phyloP scores from a whole-genome alignment of 345 rosid genomes.

The Populus davidiana region DNA sequence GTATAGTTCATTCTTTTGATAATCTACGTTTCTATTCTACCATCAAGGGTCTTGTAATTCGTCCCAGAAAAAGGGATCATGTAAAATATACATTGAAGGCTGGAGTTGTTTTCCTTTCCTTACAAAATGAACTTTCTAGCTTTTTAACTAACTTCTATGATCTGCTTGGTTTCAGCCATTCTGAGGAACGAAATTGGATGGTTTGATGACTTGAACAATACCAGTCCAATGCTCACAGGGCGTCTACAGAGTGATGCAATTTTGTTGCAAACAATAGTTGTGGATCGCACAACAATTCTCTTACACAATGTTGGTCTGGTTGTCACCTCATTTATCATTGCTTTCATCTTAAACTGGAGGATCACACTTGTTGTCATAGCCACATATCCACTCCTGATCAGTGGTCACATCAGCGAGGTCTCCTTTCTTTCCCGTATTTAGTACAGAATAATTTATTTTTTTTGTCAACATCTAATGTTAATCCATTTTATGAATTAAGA shows the following conservation, averaged over 20 bases:
- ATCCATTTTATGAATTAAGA: conserved; percentile 36
- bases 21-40: too few species aligned
- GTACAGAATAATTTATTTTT: neutral
- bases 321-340: conserved; percentile 55
- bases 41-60: too few species aligned
- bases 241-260: conserved; percentile 73
- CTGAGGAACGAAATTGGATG: conserved; percentile 80
- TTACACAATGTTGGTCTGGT: conserved; percentile 67
- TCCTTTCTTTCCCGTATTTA: neutral
- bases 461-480: neutral
- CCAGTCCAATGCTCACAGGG: conserved; percentile 72
- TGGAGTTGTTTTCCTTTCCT: neutral
- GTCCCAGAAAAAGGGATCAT: too few species aligned
- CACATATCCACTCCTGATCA: conserved; percentile 62
- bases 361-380: conserved; percentile 76
- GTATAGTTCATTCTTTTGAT: too few species aligned
- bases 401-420: conserved; percentile 92
- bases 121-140: too few species aligned
- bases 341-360: conserved; percentile 85
- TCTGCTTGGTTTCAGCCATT: conserved; percentile 45
- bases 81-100: too few species aligned
- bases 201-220: conserved; percentile 69
- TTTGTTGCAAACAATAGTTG: conserved; percentile 52
- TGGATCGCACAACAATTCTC: conserved; percentile 66
- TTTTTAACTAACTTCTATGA: neutral